These are phyloP conservation scores for Fusarium continuum DNA, from an alignment of 2,329 filamentous ascomycete genomes.

Conservation along the genomic window DNA sequence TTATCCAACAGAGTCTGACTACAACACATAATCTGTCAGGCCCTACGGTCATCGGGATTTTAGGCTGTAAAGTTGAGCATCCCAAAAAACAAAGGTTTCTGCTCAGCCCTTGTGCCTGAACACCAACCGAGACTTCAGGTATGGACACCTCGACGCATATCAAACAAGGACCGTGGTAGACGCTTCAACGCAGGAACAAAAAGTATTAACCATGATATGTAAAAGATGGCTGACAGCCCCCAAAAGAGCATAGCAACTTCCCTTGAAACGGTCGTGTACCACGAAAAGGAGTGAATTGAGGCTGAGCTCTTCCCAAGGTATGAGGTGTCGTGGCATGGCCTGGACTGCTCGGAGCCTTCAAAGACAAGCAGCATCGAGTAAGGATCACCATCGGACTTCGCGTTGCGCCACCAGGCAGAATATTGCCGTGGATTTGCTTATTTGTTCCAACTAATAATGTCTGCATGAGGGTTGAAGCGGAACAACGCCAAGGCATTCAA, in stretches of 20 bases:
- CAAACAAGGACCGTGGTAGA: too few species aligned
- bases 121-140: background rate
- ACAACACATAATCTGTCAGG: background rate
- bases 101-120: background rate
- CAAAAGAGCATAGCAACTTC: background rate
- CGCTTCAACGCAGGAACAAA: background rate
- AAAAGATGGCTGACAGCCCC: background rate
- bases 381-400: slow-evolving; percentile 8
- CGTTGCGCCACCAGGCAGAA: background rate
- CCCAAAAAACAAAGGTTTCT: background rate
- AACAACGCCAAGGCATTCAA: background rate
- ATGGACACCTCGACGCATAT: background rate
- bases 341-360: slow-evolving; percentile 9
- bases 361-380: slow-evolving; percentile 6
- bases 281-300: background rate
- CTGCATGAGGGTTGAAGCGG: background rate
- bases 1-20: background rate
- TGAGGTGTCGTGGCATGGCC: slow-evolving; percentile 19
- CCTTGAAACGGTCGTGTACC: background rate
- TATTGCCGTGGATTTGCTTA: background rate
- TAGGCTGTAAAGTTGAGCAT: background rate
- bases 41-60: background rate
- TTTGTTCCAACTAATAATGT: background rate
- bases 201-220: background rate
- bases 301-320: slow-evolving; percentile 4